These are phyloP conservation scores for Aspergillus phoenicis DNA, from an alignment of 2,329 filamentous ascomycete genomes.

Conservation along the genomic window DNA sequence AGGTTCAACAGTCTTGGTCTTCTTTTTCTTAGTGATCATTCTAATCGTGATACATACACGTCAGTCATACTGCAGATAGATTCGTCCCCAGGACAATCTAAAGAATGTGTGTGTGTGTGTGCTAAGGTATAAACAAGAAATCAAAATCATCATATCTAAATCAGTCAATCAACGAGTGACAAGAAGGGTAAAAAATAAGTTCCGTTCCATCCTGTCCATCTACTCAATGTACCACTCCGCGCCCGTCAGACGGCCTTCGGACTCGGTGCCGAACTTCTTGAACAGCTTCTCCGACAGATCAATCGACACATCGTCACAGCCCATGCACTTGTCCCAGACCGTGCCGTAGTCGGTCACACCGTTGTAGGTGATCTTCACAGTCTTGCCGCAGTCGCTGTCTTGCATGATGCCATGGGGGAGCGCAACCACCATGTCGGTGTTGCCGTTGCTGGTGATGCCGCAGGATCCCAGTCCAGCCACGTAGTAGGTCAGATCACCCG, in stretches of 20 bases:
- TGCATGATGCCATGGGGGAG: slow-evolving; percentile 66
- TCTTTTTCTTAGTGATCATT: no score
- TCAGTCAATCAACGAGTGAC: slow-evolving; percentile 11
- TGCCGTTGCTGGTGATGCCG: slow-evolving; percentile 62
- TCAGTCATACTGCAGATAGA: background rate
- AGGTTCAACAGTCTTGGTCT: background rate
- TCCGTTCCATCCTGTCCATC: slow-evolving; percentile 11
- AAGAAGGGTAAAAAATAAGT: slow-evolving; percentile 3
- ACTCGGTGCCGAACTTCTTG: slow-evolving; percentile 47
- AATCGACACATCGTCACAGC: slow-evolving; percentile 60
- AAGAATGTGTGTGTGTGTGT: background rate
- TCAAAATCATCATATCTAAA: slow-evolving; percentile 7
- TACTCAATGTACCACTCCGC: slow-evolving; percentile 47
- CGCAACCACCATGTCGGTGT: slow-evolving; percentile 66
- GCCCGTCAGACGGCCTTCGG: slow-evolving; percentile 45
- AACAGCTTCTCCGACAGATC: slow-evolving; percentile 65
- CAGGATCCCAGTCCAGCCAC: slow-evolving; percentile 65
- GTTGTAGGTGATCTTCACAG: slow-evolving; percentile 62
- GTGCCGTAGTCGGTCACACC: slow-evolving; percentile 62
- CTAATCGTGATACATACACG: background rate
- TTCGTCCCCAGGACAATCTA: slow-evolving; percentile 2
- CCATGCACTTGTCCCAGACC: slow-evolving; percentile 76
- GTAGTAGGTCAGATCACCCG: slow-evolving; percentile 76
- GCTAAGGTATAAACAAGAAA: slow-evolving; percentile 9
- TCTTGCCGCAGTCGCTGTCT: slow-evolving; percentile 72